These are phyloP conservation scores for Lentinula boryana DNA, from an alignment of 768 basidiomycete species.

Conservation along the genomic window DNA sequence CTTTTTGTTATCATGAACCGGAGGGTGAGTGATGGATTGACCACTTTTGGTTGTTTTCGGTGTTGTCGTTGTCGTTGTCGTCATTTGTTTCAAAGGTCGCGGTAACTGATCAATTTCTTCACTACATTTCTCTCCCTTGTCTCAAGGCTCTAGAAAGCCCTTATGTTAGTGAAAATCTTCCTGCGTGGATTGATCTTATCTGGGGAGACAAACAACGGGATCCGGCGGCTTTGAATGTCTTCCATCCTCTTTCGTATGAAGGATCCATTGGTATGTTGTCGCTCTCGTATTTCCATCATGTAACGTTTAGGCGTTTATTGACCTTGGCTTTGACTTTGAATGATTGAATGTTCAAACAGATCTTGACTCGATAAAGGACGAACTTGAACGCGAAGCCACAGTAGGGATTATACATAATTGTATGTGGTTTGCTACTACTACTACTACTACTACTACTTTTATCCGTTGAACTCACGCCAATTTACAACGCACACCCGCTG, in stretches of 20 bases:
- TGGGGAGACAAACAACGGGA: conserved; percentile 89
- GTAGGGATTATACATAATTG: conserved; percentile 96
- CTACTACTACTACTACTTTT: too few species aligned
- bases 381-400: conserved; percentile 85
- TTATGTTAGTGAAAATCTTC: conserved; percentile 77
- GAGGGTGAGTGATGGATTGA: conserved; percentile 36
- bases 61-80: too few species aligned
- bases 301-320: too few species aligned
- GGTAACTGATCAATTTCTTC: too few species aligned
- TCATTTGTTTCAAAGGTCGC: too few species aligned
- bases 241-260: conserved; percentile 92
- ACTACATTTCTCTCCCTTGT: background rate
- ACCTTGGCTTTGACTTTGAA: too few species aligned
- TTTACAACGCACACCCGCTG: too few species aligned
- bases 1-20: conserved; percentile 79
- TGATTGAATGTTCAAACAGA: conserved; percentile 34
- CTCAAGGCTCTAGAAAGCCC: conserved; percentile 80
- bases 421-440: conserved; percentile 22
- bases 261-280: conserved; percentile 63
- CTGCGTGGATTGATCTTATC: conserved; percentile 90
- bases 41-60: background rate
- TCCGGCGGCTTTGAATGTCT: conserved; percentile 70
- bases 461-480: too few species aligned
- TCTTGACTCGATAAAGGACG: conserved; percentile 79
- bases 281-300: background rate